Base-by-base conservation (phyloP, 192 early-diverging fungal genomes). In the Chytriomyces confervae region DNA sequence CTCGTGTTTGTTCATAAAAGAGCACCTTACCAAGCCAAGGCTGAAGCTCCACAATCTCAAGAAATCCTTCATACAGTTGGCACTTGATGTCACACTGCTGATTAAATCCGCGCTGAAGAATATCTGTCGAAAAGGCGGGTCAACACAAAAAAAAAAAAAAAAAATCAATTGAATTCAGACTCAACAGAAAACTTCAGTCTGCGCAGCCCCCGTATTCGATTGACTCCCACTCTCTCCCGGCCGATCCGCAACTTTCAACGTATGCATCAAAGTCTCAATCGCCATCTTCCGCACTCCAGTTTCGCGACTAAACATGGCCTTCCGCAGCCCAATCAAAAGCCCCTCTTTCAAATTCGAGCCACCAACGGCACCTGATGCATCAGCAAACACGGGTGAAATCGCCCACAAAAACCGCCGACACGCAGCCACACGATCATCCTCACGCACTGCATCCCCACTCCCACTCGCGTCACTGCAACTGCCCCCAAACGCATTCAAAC, bases 31-130 rank as follows among this genome's bases (percentile, higher is more conserved):
- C 72, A 61, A 74, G 49, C 72, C 72, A 74, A 7, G 61, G 61
- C 45, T 74, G 72, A 29, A 11, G 7, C 53, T 74, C 61, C 7
- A 74, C 24, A 63, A 63, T 63, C 7, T 20, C 20, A 8, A 63
- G 45, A 60, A 74, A 74, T n/a, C 72, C 72, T 44, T 74, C 61
- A 63, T 62, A 74, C 44, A 74, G 44, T 46, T 74, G 72, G 18
- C 36, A 13, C 3, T 61, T 36, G 11, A 74, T 74, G 10, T 74
- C 72, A 48, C 50, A 63, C 44, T 74, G 72, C 57, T 74, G 72
- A 45, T 63, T 74, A 43, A 74, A 43, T 62, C 72, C 72, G 16
- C 72, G 13, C 6, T 45, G 16, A 57, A 74, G 63, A 48, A 74
- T 63, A 24, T 63, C 72, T 74, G 62, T n/a, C 63, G n/a, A 36